Evolutionary conservation across 2,329 filamentous ascomycete species (phyloP), one percentile per base, ranked within the genome.

Genomic region (Paraphaeosphaeria sporulosa): DNA sequence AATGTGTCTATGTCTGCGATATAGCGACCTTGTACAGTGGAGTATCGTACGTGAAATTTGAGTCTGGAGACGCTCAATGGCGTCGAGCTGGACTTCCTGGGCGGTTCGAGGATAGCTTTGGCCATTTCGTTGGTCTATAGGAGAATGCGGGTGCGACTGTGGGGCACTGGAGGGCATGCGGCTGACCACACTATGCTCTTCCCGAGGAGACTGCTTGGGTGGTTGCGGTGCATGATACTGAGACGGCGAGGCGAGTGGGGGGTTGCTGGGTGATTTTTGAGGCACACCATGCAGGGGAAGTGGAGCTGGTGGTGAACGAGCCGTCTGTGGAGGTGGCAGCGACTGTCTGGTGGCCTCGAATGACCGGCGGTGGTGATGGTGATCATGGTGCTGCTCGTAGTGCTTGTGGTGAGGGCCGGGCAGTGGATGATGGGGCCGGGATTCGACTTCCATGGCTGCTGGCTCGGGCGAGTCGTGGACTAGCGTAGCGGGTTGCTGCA

Each of bases 31-130:
- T n/a, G n/a, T n/a, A n/a, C n/a, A n/a, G n/a, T n/a, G n/a, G n/a
- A n/a, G n/a, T n/a, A n/a, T n/a, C n/a, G n/a, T n/a, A n/a, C n/a
- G 78, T 12, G 80, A 79, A 30, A 82, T 78, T 62, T 84, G 81
- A n/a, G 79, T 79, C 64, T 84, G 81, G 44, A 84, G 67, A 15
- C 81, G 79, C 43, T 78, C 69, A 63, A 83, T 75, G 50, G 79
- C 79, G 60, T 80, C 79, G 19, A 78, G 70, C 21, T 72, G 61
- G 23, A 78, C 71, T 12, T 76, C 70, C 17, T 65, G 66, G 19
- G 69, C 64, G 19, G 71, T 59, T 10, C 66, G 67, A 52, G 76
- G 74, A 49, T 76, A 76, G 17, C 61, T 62, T 25, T 71, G 67
- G 30, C 70, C 71, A 55, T 75, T 74, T 13, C 66, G 63, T 53